A percentile compares a stretch with the other conserved stretches of the same genome.
These are phyloP conservation scores for Triadica sebifera DNA, from an alignment of 345 rosid species.

Conservation along the genomic window DNA sequence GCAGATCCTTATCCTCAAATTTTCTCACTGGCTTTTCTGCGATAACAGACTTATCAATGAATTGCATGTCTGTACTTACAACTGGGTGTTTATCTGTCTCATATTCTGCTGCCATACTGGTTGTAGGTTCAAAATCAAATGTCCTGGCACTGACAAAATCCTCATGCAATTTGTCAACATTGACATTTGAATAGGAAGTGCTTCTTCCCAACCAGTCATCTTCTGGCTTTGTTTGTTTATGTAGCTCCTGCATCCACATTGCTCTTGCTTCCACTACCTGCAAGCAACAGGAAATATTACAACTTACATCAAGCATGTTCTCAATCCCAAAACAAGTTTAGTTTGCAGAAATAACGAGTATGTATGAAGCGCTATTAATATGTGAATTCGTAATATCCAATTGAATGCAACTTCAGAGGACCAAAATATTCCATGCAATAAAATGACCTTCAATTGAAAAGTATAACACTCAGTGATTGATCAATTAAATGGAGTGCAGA, in stretches of 20 bases:
- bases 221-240: slow-evolving; percentile 42
- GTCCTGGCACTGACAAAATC: slow-evolving; percentile 19
- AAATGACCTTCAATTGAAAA: not conserved
- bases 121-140: slow-evolving; percentile 13
- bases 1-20: slow-evolving; percentile 33
- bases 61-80: slow-evolving; percentile 17
- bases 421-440: not conserved
- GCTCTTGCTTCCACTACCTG: slow-evolving; percentile 36
- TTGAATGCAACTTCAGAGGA: not conserved
- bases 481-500: not conserved
- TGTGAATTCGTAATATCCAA: not conserved
- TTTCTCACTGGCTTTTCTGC: slow-evolving; percentile 26
- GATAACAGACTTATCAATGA: slow-evolving; percentile 25
- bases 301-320: not conserved
- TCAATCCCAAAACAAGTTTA: not conserved
- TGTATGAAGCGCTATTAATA: not conserved
- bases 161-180: slow-evolving; percentile 23
- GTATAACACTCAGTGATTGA: not conserved
- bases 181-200: slow-evolving; percentile 28
- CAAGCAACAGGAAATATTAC: slow-evolving; percentile 3
- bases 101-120: slow-evolving; percentile 9
- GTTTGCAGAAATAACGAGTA: not conserved
- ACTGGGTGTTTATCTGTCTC: slow-evolving; percentile 25
- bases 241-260: slow-evolving; percentile 40
- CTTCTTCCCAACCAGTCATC: slow-evolving; percentile 43